Percentiles rank a stretch among this genome's conserved stretches.
These are phyloP conservation scores for Triticum timopheevii DNA, from an alignment of 176 grass and related monocot genomes.

Conservation along the genomic window DNA sequence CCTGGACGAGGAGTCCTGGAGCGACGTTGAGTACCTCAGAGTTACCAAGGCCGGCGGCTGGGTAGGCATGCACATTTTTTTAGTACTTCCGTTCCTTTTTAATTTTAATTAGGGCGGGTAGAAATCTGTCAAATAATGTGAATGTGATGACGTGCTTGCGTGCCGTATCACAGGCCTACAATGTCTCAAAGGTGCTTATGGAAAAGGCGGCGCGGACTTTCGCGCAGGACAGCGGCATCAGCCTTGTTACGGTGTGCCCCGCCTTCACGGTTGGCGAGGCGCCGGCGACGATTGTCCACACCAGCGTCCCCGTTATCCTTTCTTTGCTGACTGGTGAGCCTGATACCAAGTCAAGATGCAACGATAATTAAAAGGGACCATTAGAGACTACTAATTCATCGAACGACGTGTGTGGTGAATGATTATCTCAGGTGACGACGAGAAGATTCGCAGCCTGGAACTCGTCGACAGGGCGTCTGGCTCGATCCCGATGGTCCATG, in stretches of 20 bases:
- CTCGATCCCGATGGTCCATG: constrained; percentile 8
- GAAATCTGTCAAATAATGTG: too few species aligned
- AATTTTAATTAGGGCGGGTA: too few species aligned
- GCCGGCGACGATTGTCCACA: neutral
- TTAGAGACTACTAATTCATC: too few species aligned
- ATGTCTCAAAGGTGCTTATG: neutral
- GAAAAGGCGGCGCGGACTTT: neutral
- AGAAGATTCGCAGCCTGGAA: neutral
- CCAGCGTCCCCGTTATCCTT: neutral
- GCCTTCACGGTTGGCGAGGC: neutral
- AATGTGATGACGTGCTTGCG: too few species aligned
- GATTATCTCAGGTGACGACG: neutral
- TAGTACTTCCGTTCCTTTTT: too few species aligned
- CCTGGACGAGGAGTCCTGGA: too few species aligned
- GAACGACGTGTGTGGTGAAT: too few species aligned
- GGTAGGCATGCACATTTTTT: too few species aligned
- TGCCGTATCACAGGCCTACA: neutral
- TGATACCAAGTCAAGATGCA: too few species aligned
- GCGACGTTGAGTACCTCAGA: too few species aligned
- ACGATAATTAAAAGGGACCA: too few species aligned
- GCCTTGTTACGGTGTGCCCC: neutral
- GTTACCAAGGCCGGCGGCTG: too few species aligned
- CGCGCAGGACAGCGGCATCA: neutral
- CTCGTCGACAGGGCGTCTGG: neutral
- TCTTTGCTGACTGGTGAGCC: neutral